Conservation (phyloP, 345 rosid species). For the Erysimum cheiranthoides region DNA sequence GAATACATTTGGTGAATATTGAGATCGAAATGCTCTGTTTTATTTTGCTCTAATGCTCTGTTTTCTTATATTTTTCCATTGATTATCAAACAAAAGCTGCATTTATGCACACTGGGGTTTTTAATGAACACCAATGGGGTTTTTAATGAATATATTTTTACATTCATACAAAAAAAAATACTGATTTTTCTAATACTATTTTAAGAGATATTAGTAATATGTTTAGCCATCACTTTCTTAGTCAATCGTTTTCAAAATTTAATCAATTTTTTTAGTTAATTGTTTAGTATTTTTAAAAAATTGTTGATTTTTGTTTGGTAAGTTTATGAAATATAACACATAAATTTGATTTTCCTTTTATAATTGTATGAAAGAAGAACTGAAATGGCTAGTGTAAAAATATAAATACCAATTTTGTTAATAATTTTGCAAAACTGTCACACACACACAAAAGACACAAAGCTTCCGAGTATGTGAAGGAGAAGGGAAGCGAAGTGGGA, state of each 20-base stretch:
- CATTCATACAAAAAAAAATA: neutral
- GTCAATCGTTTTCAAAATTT: neutral
- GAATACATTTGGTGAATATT: neutral
- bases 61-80: too few relatives aligned
- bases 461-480: slow-evolving; percentile 42
- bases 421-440: slow-evolving; percentile 10
- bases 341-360: neutral
- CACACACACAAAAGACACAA: slow-evolving; percentile 21
- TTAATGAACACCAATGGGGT: too few relatives aligned
- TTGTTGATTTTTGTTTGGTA: neutral
- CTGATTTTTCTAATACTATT: neutral
- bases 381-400: neutral
- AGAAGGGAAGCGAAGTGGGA: slow-evolving; percentile 42
- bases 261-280: neutral
- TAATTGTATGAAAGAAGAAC: neutral
- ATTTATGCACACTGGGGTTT: too few relatives aligned
- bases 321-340: neutral
- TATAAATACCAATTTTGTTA: neutral
- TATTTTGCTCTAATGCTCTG: too few relatives aligned
- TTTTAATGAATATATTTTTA: too few relatives aligned
- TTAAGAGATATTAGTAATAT: neutral
- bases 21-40: too few relatives aligned
- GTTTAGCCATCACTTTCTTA: neutral
- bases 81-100: too few relatives aligned
- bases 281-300: neutral